phyloP scores from a whole-genome alignment of 1,284 basidiomycete genomes.

The Apiotrichum mycotoxinovorans region DNA sequence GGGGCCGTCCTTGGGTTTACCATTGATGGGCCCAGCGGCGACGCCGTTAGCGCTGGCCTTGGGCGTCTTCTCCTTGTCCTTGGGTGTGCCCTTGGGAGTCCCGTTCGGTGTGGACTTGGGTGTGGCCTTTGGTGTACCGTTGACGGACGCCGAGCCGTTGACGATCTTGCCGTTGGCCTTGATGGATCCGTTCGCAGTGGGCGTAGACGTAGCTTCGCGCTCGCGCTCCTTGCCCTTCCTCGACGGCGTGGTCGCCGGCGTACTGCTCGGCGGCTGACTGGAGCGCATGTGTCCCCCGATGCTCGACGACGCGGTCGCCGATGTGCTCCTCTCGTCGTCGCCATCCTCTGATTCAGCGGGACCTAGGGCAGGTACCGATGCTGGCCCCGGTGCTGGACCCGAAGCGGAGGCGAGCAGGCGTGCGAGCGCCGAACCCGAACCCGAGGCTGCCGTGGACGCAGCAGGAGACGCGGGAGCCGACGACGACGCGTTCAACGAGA shows the following conservation, averaged over 20 bases:
- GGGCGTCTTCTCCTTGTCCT: slow-evolving; percentile 1
- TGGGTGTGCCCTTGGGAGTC: background rate
- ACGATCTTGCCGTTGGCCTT: background rate
- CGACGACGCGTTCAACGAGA: background rate
- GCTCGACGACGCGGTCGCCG: background rate
- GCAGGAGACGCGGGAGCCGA: background rate
- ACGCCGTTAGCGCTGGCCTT: slow-evolving; percentile 3
- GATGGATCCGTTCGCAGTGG: background rate
- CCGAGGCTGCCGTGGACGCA: background rate
- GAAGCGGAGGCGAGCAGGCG: background rate
- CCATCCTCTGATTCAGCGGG: background rate
- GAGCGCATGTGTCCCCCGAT: background rate
- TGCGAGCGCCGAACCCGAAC: background rate
- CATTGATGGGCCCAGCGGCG: background rate
- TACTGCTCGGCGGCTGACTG: background rate
- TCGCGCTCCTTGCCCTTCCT: slow-evolving; percentile 18
- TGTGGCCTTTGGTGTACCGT: background rate
- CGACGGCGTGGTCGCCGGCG: slow-evolving; percentile 7
- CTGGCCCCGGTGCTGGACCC: background rate
- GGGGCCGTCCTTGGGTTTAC: background rate
- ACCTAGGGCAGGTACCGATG: background rate
- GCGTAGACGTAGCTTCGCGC: slow-evolving; percentile 1
- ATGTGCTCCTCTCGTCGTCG: background rate
- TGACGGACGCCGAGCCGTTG: background rate
- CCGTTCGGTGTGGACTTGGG: background rate